Conservation (phyloP, 2,329 filamentous ascomycete species). For the Ophiostoma piceae region DNA sequence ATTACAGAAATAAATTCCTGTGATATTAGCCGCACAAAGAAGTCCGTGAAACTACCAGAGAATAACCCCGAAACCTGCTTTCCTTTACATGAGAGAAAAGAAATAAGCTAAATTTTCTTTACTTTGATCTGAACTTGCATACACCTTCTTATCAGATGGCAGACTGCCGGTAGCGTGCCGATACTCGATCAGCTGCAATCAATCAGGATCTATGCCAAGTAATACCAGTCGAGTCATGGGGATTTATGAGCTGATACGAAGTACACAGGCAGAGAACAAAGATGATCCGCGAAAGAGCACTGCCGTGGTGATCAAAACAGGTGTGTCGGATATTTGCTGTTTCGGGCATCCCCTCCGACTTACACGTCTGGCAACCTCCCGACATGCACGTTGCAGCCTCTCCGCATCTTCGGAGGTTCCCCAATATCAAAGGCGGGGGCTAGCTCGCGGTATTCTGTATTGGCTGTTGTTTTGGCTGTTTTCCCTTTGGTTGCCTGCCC, state of each 20-base stretch:
- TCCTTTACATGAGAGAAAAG: too few species aligned
- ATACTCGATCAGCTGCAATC: background rate
- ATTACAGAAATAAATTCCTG: too few species aligned
- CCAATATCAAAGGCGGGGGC: background rate
- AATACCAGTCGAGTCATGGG: background rate
- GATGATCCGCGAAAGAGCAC: background rate
- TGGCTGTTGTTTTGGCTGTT: background rate
- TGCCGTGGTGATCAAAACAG: background rate
- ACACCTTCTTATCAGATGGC: background rate
- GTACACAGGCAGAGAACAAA: background rate
- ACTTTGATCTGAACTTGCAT: too few species aligned
- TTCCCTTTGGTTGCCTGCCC: too few species aligned
- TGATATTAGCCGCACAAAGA: too few species aligned
- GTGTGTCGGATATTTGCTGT: constrained; percentile 1
- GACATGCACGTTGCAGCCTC: background rate
- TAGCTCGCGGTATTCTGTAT: background rate
- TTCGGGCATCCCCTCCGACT: background rate
- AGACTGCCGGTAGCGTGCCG: background rate
- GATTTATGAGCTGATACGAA: background rate
- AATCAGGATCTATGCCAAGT: background rate
- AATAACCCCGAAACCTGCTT: too few species aligned
- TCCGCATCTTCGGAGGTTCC: constrained; percentile 9
- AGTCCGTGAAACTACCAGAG: too few species aligned
- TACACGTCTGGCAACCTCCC: background rate
- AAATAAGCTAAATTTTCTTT: too few species aligned